These are phyloP conservation scores for Colletotrichum lindemuthianum DNA, from an alignment of 2,329 filamentous ascomycete genomes.

Conservation along the genomic window DNA sequence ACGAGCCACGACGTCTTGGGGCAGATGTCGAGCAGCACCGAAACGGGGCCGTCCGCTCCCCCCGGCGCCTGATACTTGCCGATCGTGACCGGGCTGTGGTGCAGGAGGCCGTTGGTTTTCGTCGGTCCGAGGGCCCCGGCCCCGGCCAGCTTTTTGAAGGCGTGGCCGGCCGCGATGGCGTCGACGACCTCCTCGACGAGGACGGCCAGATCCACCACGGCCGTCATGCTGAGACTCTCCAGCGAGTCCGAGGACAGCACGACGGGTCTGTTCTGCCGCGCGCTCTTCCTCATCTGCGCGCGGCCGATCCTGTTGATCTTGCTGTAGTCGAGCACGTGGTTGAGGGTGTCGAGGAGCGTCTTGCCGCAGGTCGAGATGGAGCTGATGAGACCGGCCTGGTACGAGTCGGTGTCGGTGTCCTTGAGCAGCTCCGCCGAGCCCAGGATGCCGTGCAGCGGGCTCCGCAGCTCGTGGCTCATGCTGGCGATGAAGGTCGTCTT, in stretches of 20 bases:
- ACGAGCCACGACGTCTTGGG: constrained; percentile 60
- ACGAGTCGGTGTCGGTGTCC: constrained; percentile 50
- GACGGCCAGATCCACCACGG: constrained; percentile 44
- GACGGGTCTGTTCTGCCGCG: constrained; percentile 35
- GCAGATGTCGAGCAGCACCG: constrained; percentile 62
- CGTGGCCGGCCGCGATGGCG: constrained; percentile 48
- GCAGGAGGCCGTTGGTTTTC: background rate
- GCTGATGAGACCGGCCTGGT: constrained; percentile 54
- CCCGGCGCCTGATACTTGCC: constrained; percentile 35
- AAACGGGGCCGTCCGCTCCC: constrained; percentile 45
- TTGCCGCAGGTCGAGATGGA: constrained; percentile 58
- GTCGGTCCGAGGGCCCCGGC: constrained; percentile 3
- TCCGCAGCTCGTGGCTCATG: constrained; percentile 67
- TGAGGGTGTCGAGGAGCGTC: constrained; percentile 59
- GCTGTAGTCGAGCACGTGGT: constrained; percentile 58
- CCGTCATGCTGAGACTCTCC: constrained; percentile 45
- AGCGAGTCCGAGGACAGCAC: constrained; percentile 42
- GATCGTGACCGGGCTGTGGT: constrained; percentile 5
- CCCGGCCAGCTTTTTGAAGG: constrained; percentile 41
- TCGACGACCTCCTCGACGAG: constrained; percentile 52
- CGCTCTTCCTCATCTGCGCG: constrained; percentile 37
- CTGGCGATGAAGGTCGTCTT: constrained; percentile 69
- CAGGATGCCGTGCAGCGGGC: constrained; percentile 66
- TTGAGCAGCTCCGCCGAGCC: constrained; percentile 61
- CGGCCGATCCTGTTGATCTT: constrained; percentile 50